These are phyloP conservation scores for Alternaria angustiovoidea DNA, from an alignment of 2,329 filamentous ascomycete species.

Conservation along the genomic window DNA sequence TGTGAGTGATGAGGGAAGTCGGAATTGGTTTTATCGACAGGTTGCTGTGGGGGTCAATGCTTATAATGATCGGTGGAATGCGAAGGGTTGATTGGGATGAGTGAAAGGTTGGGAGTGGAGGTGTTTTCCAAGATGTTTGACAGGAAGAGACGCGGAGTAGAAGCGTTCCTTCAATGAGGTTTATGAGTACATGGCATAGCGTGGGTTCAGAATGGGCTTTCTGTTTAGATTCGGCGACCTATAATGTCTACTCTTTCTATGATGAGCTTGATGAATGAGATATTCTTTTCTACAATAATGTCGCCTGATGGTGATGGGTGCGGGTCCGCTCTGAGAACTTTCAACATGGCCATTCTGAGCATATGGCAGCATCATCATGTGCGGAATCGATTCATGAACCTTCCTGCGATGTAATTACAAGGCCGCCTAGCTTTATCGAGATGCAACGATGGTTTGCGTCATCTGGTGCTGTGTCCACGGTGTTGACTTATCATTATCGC, in stretches of 20 bases:
- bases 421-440: neutral
- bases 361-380: neutral
- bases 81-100: conserved; percentile 57
- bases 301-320: neutral
- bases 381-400: neutral
- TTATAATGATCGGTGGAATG: conserved; percentile 72
- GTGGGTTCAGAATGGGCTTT: conserved; percentile 2
- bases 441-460: neutral
- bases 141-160: neutral
- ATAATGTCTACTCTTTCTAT: conserved; percentile 12
- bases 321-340: neutral
- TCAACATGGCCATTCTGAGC: neutral
- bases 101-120: neutral
- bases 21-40: conserved; percentile 73
- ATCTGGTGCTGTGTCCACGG: neutral
- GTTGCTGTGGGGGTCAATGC: conserved; percentile 73
- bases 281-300: neutral
- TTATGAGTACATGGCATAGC: conserved; percentile 14
- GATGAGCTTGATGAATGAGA: neutral
- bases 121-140: too few relatives aligned
- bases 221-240: neutral
- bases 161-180: neutral
- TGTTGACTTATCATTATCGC: neutral
- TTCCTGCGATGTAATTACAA: neutral
- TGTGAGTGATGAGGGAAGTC: conserved; percentile 81